Base-by-base conservation (phyloP, 2,329 filamentous ascomycete genomes). In the Ophiosphaerella narmari region DNA sequence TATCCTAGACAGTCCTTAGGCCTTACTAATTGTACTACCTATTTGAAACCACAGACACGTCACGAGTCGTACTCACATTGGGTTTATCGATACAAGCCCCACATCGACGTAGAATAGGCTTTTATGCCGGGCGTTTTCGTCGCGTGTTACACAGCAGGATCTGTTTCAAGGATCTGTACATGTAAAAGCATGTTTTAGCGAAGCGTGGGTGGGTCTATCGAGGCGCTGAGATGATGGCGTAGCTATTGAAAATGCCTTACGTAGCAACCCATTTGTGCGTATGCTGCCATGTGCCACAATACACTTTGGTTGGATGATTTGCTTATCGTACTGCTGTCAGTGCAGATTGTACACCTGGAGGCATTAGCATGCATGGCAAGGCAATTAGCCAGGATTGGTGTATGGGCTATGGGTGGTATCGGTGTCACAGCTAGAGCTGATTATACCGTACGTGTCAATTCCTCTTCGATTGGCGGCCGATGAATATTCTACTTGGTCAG, bases 91-190 rank as follows among this genome's bases (percentile, higher is more conserved):
- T 9, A 35, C 21, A 14, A 21, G 21, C 7, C 40, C 24, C 24
- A n/a, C n/a, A 13, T 38, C n/a, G 26, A 32, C 24, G 35, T 38
- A 34, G 12, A 24, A 13, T 31, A 29, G 26, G 11, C 26, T 29
- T 29, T 29, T 29, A 29, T 23, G 43, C 16, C 21, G 14, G 29
- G 39, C 16, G 12, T 57, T 53, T 41, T 52, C 48, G 55, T 51
- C 48, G 40, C 13, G 16, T 43, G 48, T 51, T 49, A 39, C 48
- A 57, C 54, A 9, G 29, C 50, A 46, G n/a, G 42, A 44, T 42
- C 31, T 11, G 42, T 7, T 21, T 12, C 40, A 32, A 32, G 43
- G 23, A 34, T 47, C 14, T 39, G 18, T 35, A 45, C 29, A 41
- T 45, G 42, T 32, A 36, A 23, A 29, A 23, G 14, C n/a, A 13